Percentiles rank a stretch among this genome's conserved stretches.
phyloP scores from a whole-genome alignment of 2,329 filamentous ascomycete species.

The Nemania diffusa region DNA sequence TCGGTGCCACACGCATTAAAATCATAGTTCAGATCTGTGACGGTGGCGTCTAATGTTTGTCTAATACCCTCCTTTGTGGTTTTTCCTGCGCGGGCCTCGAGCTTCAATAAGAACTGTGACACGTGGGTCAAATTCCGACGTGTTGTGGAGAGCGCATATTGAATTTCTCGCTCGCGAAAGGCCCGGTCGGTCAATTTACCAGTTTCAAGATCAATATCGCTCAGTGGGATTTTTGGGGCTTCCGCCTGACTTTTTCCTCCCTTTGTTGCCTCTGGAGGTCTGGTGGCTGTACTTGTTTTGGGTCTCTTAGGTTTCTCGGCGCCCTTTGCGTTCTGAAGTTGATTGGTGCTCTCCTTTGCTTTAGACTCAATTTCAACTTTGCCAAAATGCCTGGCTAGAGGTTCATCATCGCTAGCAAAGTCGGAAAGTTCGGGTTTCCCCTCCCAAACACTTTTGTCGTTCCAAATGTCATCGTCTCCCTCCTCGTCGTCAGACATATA shows the following conservation, averaged over 20 bases:
- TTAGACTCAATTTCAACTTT: neutral
- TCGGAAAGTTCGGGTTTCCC: conserved; percentile 30
- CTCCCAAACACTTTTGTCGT: conserved; percentile 40
- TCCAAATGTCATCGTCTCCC: conserved; percentile 42
- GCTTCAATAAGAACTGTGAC: conserved; percentile 47
- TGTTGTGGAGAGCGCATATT: conserved; percentile 35
- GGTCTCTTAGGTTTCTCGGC: neutral
- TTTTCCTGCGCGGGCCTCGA: conserved; percentile 45
- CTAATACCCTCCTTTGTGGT: conserved; percentile 46
- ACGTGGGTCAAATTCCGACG: conserved; percentile 42
- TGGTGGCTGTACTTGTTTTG: neutral
- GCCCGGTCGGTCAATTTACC: conserved; percentile 27
- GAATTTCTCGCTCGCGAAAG: conserved; percentile 33
- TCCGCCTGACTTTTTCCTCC: neutral
- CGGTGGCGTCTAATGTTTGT: conserved; percentile 45
- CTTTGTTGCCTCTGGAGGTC: neutral
- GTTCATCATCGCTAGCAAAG: conserved; percentile 31
- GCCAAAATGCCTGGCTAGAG: neutral
- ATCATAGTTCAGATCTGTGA: conserved; percentile 32
- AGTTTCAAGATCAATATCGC: conserved; percentile 2
- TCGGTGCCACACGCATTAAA: conserved; percentile 7
- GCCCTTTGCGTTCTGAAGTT: neutral
- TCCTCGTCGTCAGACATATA: conserved; percentile 38
- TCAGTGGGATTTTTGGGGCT: neutral
- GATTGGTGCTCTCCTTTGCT: neutral